Conservation (phyloP, 148 eudicot species). For the Dysphania ambrosioides region DNA sequence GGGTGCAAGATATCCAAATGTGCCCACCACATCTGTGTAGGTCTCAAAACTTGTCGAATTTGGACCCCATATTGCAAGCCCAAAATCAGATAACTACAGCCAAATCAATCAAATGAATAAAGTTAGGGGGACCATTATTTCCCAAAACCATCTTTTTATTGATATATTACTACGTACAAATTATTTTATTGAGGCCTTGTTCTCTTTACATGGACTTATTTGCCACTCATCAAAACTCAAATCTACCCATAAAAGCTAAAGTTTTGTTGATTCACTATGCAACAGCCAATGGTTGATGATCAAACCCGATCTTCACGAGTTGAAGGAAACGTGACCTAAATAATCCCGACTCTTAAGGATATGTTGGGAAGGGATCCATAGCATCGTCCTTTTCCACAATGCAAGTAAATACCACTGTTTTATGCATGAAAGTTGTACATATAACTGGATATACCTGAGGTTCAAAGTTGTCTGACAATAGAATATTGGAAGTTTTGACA, state of each 20-base stretch:
- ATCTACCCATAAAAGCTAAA: neutral
- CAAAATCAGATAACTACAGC: constrained; percentile 78
- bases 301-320: no score
- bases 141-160: neutral
- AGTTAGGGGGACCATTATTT: neutral
- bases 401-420: no score
- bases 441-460: constrained; percentile 75
- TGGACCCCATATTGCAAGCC: constrained; percentile 89
- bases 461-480: constrained; percentile 61
- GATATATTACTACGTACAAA: neutral
- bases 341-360: no score
- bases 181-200: no score
- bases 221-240: no score
- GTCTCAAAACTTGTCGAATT: constrained; percentile 42
- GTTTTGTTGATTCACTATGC: neutral
- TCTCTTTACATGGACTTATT: no score
- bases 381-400: neutral
- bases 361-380: no score
- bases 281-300: no score
- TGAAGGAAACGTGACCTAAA: neutral
- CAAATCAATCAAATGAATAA: neutral
- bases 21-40: constrained; percentile 76
- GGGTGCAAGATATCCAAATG: constrained; percentile 95
- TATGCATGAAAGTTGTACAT: no score
- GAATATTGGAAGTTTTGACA: constrained; percentile 94